Conservation (phyloP, 768 basidiomycete genomes). For the Paxillus ammoniavirescens region DNA sequence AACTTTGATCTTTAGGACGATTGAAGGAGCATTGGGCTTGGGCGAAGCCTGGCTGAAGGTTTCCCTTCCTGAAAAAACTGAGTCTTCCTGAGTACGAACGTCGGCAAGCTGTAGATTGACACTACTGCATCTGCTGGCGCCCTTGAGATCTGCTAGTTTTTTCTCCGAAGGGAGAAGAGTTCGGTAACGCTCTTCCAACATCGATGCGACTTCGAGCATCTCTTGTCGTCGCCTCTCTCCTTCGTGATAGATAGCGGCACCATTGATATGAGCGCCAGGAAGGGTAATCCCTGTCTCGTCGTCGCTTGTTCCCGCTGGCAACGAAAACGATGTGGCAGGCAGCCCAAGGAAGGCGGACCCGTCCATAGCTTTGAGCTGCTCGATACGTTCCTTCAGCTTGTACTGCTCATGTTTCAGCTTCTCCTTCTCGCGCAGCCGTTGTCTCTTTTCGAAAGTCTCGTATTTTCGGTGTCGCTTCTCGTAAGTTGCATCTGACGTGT, state of each 20-base stretch:
- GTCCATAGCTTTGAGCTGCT: conserved; percentile 78
- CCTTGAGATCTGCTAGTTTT: conserved; percentile 35
- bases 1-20: conserved; percentile 36
- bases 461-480: conserved; percentile 83
- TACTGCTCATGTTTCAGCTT: conserved; percentile 91
- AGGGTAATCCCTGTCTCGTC: conserved; percentile 27
- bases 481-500: conserved; percentile 80
- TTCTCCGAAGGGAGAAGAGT: conserved; percentile 70
- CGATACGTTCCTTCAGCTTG: conserved; percentile 86
- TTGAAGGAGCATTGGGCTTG: conserved; percentile 21
- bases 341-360: conserved; percentile 63
- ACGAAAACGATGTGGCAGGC: conserved; percentile 57
- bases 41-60: conserved; percentile 10
- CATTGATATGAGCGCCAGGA: conserved; percentile 39
- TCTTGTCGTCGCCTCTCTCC: conserved; percentile 73
- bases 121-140: conserved; percentile 18
- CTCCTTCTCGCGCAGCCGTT: conserved; percentile 85
- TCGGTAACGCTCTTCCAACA: conserved; percentile 70
- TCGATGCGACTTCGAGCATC: conserved; percentile 69
- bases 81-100: conserved; percentile 13
- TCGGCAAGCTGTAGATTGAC: conserved; percentile 17
- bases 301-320: conserved; percentile 22
- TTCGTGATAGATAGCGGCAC: conserved; percentile 44
- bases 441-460: conserved; percentile 82
- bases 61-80: conserved; percentile 7